Evolutionary conservation across 495 filamentous ascomycete genomes (phyloP).

Genomic region (Penicillium tannophilum): DNA sequence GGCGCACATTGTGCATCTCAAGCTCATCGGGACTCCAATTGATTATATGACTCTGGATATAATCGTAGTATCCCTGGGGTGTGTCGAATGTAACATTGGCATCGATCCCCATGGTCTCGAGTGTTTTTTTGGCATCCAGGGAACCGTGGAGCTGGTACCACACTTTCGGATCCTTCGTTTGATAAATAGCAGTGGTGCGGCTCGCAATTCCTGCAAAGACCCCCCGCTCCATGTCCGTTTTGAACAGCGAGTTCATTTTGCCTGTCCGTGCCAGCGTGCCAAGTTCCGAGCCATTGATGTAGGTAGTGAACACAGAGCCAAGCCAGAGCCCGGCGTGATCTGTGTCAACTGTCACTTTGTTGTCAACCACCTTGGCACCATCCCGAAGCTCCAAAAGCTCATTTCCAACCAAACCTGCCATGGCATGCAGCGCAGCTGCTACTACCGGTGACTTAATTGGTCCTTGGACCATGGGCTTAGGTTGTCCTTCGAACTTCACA

Average conservation of each 20-base stretch:
- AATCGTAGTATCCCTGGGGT: slow-evolving; percentile 8
- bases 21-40: slow-evolving; percentile 36
- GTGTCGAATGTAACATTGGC: slow-evolving; percentile 13
- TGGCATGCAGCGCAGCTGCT: slow-evolving; percentile 33
- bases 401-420: slow-evolving; percentile 31
- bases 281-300: slow-evolving; percentile 23
- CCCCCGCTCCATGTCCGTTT: slow-evolving; percentile 26
- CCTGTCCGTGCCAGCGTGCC: slow-evolving; percentile 12
- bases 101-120: slow-evolving; percentile 31
- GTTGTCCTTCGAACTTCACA: slow-evolving; percentile 27
- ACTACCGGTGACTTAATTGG: slow-evolving; percentile 27
- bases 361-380: slow-evolving; percentile 15
- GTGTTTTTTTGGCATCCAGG: slow-evolving; percentile 24
- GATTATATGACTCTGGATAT: slow-evolving; percentile 28
- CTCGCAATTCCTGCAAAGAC: slow-evolving; percentile 24
- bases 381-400: slow-evolving; percentile 31
- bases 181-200: slow-evolving; percentile 32
- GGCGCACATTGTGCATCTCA: slow-evolving; percentile 34
- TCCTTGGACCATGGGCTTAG: slow-evolving; percentile 30
- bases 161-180: slow-evolving; percentile 26
- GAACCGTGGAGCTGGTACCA: slow-evolving; percentile 41
- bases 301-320: slow-evolving; percentile 22
- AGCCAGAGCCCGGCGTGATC: slow-evolving; percentile 38
- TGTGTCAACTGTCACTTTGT: slow-evolving; percentile 26
- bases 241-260: slow-evolving; percentile 18